Evolutionary conservation across 2,329 filamentous ascomycete genomes (phyloP), one percentile per base, ranked within the genome.

Genomic region (Zymoseptoria passerinii): DNA sequence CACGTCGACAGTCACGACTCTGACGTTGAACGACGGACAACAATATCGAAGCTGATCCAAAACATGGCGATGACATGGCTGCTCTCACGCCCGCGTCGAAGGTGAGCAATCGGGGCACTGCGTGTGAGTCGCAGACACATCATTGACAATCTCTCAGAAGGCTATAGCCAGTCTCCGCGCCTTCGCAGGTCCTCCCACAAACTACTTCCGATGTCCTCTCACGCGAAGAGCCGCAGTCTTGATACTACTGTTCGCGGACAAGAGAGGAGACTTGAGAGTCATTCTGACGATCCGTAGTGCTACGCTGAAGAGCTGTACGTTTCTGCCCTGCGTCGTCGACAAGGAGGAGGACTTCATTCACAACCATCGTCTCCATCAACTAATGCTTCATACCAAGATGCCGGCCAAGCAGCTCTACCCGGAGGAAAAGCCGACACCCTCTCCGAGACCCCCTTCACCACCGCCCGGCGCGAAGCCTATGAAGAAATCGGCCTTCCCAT

Each of bases 401-500:
- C 68, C 52, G 70, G 69, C 10, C 71, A 72, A 63, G 68, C 69
- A 57, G 68, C 70, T 84, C 75, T 86, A 80, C 51, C 72, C 56
- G 63, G 66, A 76, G 78, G 81, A 55, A 83, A 82, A 73, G 78
- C 83, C 55, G 83, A 85, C 62, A 73, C 74, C 0, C 67, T 79
- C 8, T 60, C 71, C 8, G 84, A 87, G 70, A 80, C 78, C 1
- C 75, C 78, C 75, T 90, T 90, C 73, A 82, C 92, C 69, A 95
- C 92, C 54, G 91, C 92, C 8, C 84, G 92, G 20, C 84, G 92
- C 63, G 92, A 97, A 78, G 92, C 92, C 0, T 88, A 83, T 72
- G 92, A 97, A 73, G 92, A 97, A 73, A 96, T 97, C 64, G 92
- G 92, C 1, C 83, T 97, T 2, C 89, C 92, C 1, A 80, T 86